Conservation (phyloP, 768 basidiomycete genomes). For the Tulasnella sp. region DNA sequence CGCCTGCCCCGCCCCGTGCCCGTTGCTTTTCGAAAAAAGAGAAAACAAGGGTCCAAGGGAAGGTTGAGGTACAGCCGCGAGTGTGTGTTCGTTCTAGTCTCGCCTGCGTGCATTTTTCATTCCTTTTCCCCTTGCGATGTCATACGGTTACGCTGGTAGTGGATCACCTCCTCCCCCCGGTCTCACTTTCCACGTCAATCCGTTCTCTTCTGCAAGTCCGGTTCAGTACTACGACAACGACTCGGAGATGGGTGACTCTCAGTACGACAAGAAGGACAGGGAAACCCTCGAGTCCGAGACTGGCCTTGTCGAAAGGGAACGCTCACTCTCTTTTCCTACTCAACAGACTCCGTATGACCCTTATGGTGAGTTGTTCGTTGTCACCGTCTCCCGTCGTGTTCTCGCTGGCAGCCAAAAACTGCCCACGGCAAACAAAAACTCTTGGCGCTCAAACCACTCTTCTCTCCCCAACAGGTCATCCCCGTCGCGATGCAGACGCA, state of each 20-base stretch:
- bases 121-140: too few relatives aligned
- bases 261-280: background rate
- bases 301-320: background rate
- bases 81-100: too few relatives aligned
- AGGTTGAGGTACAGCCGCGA: too few relatives aligned
- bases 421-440: background rate
- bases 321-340: background rate
- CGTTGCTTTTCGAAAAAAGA: too few relatives aligned
- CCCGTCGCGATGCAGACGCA: background rate
- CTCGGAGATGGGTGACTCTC: conserved; percentile 11
- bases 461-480: background rate
- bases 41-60: too few relatives aligned
- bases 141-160: too few relatives aligned
- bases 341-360: conserved; percentile 6
- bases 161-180: too few relatives aligned
- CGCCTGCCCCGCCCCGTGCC: too few relatives aligned
- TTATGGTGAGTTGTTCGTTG: conserved; percentile 7
- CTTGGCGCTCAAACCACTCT: background rate
- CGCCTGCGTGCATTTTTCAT: too few relatives aligned
- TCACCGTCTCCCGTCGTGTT: background rate
- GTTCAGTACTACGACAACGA: conserved; percentile 9
- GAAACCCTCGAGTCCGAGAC: conserved; percentile 4
- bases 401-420: background rate
- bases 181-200: too few relatives aligned
- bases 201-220: too few relatives aligned